Evolutionary conservation across 352 stramenopile species (phyloP).

Genomic region (Pythium aphanidermatum): DNA sequence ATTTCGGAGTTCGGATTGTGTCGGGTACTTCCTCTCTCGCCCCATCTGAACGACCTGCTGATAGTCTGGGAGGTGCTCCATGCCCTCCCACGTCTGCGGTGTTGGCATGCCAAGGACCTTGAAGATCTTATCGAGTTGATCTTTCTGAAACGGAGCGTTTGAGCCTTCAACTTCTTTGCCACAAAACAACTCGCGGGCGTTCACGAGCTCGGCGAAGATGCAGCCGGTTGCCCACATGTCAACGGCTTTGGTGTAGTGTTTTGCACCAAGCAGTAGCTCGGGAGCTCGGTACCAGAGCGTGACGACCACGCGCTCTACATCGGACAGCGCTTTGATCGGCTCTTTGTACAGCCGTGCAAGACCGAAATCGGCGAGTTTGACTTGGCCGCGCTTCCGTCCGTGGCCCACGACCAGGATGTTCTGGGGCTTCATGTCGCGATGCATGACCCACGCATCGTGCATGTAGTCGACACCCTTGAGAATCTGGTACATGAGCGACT

Average conservation of each 20-base stretch:
- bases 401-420: conserved; percentile 91
- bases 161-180: conserved; percentile 85
- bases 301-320: conserved; percentile 91
- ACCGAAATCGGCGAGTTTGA: conserved; percentile 86
- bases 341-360: conserved; percentile 86
- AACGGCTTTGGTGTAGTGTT: conserved; percentile 93
- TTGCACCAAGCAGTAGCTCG: conserved; percentile 90
- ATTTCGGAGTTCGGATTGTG: conserved; percentile 78
- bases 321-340: conserved; percentile 82
- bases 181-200: conserved; percentile 81
- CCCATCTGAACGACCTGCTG: conserved; percentile 80
- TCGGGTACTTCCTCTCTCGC: conserved; percentile 78
- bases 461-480: conserved; percentile 92
- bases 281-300: conserved; percentile 95
- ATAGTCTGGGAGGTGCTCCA: conserved; percentile 82
- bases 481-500: conserved; percentile 91
- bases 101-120: conserved; percentile 87
- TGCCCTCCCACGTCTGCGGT: conserved; percentile 73
- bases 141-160: conserved; percentile 86
- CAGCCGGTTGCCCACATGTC: conserved; percentile 96
- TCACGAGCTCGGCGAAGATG: conserved; percentile 93
- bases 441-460: conserved; percentile 91
- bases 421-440: conserved; percentile 92
- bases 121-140: conserved; percentile 89
- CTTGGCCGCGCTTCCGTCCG: conserved; percentile 69